Conservation (phyloP, 257 asterid species). For the Pogostemon cablin region DNA sequence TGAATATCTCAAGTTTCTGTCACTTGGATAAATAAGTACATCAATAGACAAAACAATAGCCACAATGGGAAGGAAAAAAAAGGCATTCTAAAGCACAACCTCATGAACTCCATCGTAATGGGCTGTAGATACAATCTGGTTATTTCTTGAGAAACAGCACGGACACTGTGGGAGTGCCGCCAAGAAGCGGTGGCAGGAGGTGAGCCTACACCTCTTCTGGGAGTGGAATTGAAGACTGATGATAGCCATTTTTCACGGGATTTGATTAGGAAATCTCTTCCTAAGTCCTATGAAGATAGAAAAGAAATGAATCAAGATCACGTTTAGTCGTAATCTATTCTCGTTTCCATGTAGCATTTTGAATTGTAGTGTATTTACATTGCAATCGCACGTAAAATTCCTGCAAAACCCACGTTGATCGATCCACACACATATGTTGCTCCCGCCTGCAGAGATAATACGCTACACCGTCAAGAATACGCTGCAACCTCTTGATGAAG, state of each 20-base stretch:
- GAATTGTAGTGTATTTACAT: too few species aligned
- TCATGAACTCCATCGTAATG: constrained; percentile 45
- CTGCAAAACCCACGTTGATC: too few species aligned
- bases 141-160: constrained; percentile 56
- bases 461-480: too few species aligned
- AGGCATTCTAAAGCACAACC: constrained; percentile 41
- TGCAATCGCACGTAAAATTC: too few species aligned
- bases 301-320: too few species aligned
- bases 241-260: constrained; percentile 48
- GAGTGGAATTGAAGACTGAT: constrained; percentile 69
- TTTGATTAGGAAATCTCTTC: background rate
- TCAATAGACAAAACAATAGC: background rate
- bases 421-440: too few species aligned
- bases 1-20: background rate
- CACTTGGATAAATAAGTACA: background rate
- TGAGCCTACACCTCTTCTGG: constrained; percentile 56
- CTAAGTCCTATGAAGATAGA: background rate
- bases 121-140: constrained; percentile 59
- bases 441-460: too few species aligned
- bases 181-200: constrained; percentile 42
- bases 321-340: too few species aligned
- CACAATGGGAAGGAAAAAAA: background rate
- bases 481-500: too few species aligned
- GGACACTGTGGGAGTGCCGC: constrained; percentile 74
- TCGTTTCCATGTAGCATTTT: too few species aligned